phyloP scores from a whole-genome alignment of 1,284 basidiomycete species.

The Peniophora sp. region DNA sequence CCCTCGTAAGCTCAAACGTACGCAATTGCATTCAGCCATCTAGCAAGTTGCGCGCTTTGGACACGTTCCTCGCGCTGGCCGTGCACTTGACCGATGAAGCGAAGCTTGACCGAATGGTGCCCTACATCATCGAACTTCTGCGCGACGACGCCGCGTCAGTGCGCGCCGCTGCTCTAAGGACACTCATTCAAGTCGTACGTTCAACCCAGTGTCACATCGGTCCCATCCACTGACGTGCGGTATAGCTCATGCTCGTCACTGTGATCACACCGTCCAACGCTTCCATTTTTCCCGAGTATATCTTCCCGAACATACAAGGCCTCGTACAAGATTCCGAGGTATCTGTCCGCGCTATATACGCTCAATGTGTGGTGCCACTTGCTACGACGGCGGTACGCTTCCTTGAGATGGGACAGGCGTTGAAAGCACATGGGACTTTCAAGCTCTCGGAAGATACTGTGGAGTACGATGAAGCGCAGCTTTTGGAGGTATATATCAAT shows the following conservation, averaged over 20 bases:
- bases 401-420: constrained; percentile 87
- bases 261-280: constrained; percentile 88
- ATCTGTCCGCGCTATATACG: constrained; percentile 86
- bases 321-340: constrained; percentile 80
- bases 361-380: constrained; percentile 78
- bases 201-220: constrained; percentile 4
- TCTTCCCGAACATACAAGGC: constrained; percentile 84
- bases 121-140: constrained; percentile 85
- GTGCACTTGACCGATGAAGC: constrained; percentile 89
- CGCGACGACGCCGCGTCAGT: constrained; percentile 82
- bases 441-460: constrained; percentile 57
- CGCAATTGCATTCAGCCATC: constrained; percentile 79
- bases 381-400: constrained; percentile 82
- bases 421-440: constrained; percentile 76
- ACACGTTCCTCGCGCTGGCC: constrained; percentile 81
- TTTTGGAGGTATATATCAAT: constrained; percentile 48
- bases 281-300: constrained; percentile 89
- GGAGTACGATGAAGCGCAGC: constrained; percentile 68
- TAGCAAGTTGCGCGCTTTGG: constrained; percentile 79
- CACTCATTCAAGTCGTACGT: constrained; percentile 78
- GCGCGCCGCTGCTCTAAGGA: constrained; percentile 72
- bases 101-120: constrained; percentile 89
- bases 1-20: constrained; percentile 85
- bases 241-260: constrained; percentile 75
- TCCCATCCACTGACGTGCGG: no score